phyloP scores from a whole-genome alignment of 306 rosid species.

The Inga leiocalycina region DNA sequence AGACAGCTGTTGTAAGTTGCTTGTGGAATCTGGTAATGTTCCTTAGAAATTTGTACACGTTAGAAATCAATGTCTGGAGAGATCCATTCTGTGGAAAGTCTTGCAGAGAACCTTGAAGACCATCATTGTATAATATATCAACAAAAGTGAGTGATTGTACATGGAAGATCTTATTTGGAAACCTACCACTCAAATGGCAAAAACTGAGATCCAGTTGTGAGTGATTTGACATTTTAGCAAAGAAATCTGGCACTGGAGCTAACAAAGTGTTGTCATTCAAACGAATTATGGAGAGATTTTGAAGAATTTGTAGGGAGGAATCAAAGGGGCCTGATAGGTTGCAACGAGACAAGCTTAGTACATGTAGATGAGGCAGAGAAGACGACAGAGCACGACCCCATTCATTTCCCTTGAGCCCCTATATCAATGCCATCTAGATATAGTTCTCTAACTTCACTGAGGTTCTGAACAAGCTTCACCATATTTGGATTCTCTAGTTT shows the following conservation, averaged over 20 bases:
- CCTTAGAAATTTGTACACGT: constrained; percentile 26
- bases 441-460: constrained; percentile 37
- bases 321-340: too few species aligned
- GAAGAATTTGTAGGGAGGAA: constrained; percentile 21
- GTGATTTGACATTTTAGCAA: constrained; percentile 31
- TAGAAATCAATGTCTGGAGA: constrained; percentile 3
- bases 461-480: constrained; percentile 25
- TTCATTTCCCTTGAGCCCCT: constrained; percentile 39
- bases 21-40: constrained; percentile 8
- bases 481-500: constrained; percentile 29
- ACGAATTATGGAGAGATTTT: constrained; percentile 30
- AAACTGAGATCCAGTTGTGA: constrained; percentile 28
- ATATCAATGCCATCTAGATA: too few species aligned
- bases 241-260: constrained; percentile 32
- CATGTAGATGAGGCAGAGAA: constrained; percentile 24
- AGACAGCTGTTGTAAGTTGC: constrained; percentile 24
- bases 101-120: constrained; percentile 31
- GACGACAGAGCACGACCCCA: constrained; percentile 49
- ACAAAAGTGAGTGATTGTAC: not conserved
- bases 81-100: constrained; percentile 5
- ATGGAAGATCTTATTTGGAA: constrained; percentile 35
- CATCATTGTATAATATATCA: not conserved
- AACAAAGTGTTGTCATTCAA: constrained; percentile 37
- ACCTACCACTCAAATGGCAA: too few species aligned
- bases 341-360: too few species aligned